A percentile compares a stretch with the other conserved stretches of the same genome.
Evolutionary conservation across 345 rosid genomes (phyloP).

Genomic region (Aethionema arabicum): DNA sequence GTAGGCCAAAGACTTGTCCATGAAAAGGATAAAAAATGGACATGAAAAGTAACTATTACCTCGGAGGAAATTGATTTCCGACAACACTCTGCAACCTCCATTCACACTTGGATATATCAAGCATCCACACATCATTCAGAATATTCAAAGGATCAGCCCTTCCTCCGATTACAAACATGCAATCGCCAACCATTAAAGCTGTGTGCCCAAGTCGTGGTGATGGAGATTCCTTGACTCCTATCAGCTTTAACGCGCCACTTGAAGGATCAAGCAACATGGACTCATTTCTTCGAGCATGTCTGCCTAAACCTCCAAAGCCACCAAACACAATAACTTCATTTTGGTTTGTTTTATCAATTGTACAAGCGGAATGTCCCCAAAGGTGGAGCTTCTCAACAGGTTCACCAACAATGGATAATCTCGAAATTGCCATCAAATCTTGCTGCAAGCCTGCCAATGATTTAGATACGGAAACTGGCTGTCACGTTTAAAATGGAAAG

Average conservation of each 20-base stretch:
- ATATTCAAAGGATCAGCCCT: conserved; percentile 74
- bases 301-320: conserved; percentile 93
- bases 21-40: background rate
- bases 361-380: conserved; percentile 88
- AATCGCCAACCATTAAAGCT: conserved; percentile 62
- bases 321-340: conserved; percentile 64
- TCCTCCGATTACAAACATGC: conserved; percentile 79
- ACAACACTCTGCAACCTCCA: conserved; percentile 61
- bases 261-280: conserved; percentile 60
- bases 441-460: conserved; percentile 65
- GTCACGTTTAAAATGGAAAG: conserved; percentile 52
- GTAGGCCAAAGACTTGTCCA: background rate
- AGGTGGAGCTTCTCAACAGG: conserved; percentile 74
- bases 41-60: conserved; percentile 43
- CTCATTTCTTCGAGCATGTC: conserved; percentile 84
- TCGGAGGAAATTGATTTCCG: conserved; percentile 60
- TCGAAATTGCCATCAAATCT: conserved; percentile 42
- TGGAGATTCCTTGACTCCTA: conserved; percentile 47
- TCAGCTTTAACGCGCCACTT: conserved; percentile 44
- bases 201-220: conserved; percentile 85
- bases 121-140: conserved; percentile 73
- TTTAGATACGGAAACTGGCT: conserved; percentile 68
- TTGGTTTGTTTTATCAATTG: conserved; percentile 31
- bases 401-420: conserved; percentile 53
- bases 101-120: conserved; percentile 44